phyloP scores from a whole-genome alignment of 352 stramenopile genomes.

The Phytopythium delawarense region DNA sequence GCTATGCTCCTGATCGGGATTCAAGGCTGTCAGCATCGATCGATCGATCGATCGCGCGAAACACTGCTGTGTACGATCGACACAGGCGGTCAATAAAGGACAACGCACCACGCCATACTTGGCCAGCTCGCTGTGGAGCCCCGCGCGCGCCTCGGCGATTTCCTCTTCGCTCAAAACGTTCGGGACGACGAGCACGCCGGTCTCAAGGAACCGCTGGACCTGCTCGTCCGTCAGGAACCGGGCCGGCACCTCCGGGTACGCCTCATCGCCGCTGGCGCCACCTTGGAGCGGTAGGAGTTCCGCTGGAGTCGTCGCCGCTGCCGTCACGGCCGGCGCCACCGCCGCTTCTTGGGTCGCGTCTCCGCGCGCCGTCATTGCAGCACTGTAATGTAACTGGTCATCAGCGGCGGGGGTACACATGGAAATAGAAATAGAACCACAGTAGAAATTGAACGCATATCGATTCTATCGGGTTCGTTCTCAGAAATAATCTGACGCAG shows the following conservation, averaged over 20 bases:
- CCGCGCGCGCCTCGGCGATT: conserved; percentile 42
- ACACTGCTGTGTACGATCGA: neutral
- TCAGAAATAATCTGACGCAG: neutral
- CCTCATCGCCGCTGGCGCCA: conserved; percentile 12
- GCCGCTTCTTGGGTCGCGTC: conserved; percentile 1
- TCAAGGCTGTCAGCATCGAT: conserved; percentile 12
- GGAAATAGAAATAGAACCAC: too few species aligned
- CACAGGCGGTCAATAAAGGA: neutral
- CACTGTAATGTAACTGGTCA: neutral
- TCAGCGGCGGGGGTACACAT: too few species aligned
- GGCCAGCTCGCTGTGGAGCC: conserved; percentile 58
- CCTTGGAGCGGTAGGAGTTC: conserved; percentile 7
- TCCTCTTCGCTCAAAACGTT: conserved; percentile 61
- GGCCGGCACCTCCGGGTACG: conserved; percentile 15
- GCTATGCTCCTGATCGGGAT: conserved; percentile 35
- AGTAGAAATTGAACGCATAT: too few species aligned
- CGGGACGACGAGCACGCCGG: conserved; percentile 72
- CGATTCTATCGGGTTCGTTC: too few species aligned
- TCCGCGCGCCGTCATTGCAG: conserved; percentile 13
- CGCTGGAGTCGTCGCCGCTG: neutral
- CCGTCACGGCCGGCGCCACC: neutral
- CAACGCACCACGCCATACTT: conserved; percentile 67
- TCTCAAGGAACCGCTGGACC: conserved; percentile 53
- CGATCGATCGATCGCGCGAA: neutral
- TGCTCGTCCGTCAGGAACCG: conserved; percentile 47